Evolutionary conservation across 148 eudicot genomes (phyloP).

Genomic region (Nepenthes mirabilis): DNA sequence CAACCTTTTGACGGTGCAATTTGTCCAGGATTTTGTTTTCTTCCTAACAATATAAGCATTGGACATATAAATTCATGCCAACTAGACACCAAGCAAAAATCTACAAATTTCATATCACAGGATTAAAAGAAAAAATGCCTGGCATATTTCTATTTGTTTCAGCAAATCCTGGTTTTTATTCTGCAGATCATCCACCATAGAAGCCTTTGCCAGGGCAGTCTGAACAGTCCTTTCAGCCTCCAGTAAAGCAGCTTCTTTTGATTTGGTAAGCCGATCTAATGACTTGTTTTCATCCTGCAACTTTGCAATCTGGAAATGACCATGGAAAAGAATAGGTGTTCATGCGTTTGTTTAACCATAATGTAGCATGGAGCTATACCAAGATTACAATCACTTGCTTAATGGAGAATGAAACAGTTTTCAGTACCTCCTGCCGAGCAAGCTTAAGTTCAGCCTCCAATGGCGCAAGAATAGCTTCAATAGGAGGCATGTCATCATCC

Average conservation of each 20-base stretch:
- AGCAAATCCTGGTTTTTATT: slow-evolving; percentile 76
- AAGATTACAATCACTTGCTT: too few species aligned
- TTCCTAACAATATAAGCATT: slow-evolving; percentile 25
- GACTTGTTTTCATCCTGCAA: slow-evolving; percentile 78
- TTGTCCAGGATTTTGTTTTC: slow-evolving; percentile 71
- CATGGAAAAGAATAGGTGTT: not conserved
- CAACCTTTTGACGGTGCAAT: slow-evolving; percentile 73
- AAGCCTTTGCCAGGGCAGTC: slow-evolving; percentile 65
- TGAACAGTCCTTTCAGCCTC: slow-evolving; percentile 77
- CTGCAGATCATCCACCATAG: slow-evolving; percentile 82
- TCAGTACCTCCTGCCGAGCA: slow-evolving; percentile 55
- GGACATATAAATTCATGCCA: not conserved
- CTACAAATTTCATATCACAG: not conserved
- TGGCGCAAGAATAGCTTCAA: slow-evolving; percentile 79
- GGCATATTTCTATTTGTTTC: slow-evolving; percentile 81
- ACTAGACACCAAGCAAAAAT: not conserved
- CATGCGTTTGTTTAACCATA: not conserved
- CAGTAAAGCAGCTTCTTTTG: slow-evolving; percentile 75
- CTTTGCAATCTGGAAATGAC: slow-evolving; percentile 48
- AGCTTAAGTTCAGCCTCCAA: slow-evolving; percentile 80
- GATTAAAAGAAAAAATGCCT: slow-evolving; percentile 21
- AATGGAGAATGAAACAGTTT: not conserved
- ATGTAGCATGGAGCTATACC: not conserved
- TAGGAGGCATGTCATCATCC: slow-evolving; percentile 86
- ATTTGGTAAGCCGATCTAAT: slow-evolving; percentile 60